Evolutionary conservation across 1,284 basidiomycete genomes (phyloP).

Genomic region (Leccinum griseonigrum): DNA sequence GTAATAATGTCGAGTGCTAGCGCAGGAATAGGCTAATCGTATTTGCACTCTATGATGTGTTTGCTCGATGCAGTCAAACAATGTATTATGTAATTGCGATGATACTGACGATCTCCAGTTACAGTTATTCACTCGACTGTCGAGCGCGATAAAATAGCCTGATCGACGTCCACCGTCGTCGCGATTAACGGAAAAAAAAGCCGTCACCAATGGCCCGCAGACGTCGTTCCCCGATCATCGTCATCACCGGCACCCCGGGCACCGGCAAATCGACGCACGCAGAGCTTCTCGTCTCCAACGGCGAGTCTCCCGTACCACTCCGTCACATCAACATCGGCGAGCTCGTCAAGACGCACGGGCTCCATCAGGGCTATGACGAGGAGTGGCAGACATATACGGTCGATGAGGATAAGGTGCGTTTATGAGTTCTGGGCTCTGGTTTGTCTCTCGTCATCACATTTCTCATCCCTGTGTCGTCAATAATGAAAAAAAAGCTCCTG

Average conservation of each 20-base stretch:
- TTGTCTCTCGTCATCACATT: not conserved
- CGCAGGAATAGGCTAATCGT: too few relatives aligned
- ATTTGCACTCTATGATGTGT: too few relatives aligned
- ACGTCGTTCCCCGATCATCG: constrained; percentile 67
- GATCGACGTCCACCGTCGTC: not conserved
- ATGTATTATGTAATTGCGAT: too few relatives aligned
- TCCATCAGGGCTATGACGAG: constrained; percentile 86
- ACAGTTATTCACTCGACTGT: not conserved
- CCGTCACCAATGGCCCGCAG: not conserved
- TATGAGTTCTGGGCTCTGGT: not conserved
- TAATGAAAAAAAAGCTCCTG: constrained; percentile 54
- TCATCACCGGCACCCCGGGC: constrained; percentile 91
- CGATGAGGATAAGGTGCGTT: constrained; percentile 87
- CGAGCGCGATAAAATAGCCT: not conserved
- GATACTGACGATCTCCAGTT: too few relatives aligned
- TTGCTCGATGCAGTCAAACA: too few relatives aligned
- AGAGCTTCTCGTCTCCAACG: constrained; percentile 56
- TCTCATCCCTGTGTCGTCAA: not conserved
- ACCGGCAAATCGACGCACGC: constrained; percentile 92
- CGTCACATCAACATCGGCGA: constrained; percentile 90
- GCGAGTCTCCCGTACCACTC: constrained; percentile 65
- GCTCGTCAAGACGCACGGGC: constrained; percentile 78
- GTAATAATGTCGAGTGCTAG: too few relatives aligned
- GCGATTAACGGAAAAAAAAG: not conserved
- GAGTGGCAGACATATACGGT: constrained; percentile 95